phyloP scores from a whole-genome alignment of 352 stramenopile genomes.

The Albugo laibachii region DNA sequence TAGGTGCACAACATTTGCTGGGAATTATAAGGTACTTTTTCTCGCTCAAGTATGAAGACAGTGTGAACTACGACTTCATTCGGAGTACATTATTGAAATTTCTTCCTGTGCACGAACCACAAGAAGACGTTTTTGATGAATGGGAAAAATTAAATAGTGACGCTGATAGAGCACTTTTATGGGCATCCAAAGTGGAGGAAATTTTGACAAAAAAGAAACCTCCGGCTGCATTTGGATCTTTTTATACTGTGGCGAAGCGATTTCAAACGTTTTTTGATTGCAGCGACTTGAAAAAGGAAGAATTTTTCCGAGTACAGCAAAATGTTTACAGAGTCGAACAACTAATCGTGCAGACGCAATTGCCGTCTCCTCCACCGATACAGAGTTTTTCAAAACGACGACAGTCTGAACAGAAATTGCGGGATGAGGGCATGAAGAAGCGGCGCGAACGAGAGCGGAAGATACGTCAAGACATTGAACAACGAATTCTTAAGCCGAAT shows the following conservation, averaged over 20 bases:
- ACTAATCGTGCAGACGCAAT: slow-evolving; percentile 28
- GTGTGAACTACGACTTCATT: slow-evolving; percentile 43
- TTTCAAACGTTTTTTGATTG: slow-evolving; percentile 4
- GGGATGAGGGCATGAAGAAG: slow-evolving; percentile 42
- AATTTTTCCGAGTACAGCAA: slow-evolving; percentile 47
- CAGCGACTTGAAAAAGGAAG: slow-evolving; percentile 45
- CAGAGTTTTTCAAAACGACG: slow-evolving; percentile 67
- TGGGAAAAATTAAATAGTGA: not conserved
- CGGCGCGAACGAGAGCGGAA: slow-evolving; percentile 55
- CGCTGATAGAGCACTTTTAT: slow-evolving; percentile 27
- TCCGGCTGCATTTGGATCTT: not conserved
- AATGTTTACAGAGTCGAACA: slow-evolving; percentile 29
- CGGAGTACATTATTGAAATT: slow-evolving; percentile 18
- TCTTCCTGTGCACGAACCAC: slow-evolving; percentile 1
- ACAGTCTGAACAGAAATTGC: slow-evolving; percentile 54
- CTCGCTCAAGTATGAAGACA: slow-evolving; percentile 46
- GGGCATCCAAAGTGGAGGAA: slow-evolving; percentile 26
- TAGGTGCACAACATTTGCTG: slow-evolving; percentile 40
- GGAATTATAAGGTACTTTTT: slow-evolving; percentile 63
- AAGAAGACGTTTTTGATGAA: not conserved
- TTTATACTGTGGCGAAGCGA: slow-evolving; percentile 5
- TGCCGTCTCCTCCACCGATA: slow-evolving; percentile 48
- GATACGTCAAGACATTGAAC: slow-evolving; percentile 39
- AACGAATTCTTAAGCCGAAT: slow-evolving; percentile 5
- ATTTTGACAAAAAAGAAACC: slow-evolving; percentile 16